These are phyloP conservation scores for Musa beccarii DNA, from an alignment of 176 grass and related monocot genomes.

Conservation along the genomic window DNA sequence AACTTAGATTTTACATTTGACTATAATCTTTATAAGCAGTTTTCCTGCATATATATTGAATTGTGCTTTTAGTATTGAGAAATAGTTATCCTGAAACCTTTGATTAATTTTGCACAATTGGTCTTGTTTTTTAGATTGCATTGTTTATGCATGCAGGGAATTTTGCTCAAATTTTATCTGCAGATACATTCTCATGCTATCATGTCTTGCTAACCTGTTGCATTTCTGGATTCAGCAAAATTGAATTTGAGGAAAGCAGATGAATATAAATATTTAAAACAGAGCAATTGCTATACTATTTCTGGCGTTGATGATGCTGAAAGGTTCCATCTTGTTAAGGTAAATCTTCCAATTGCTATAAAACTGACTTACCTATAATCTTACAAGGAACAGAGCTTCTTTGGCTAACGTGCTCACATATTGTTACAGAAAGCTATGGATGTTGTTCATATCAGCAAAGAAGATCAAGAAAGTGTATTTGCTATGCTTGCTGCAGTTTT, in stretches of 20 bases:
- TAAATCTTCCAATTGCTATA: constrained; percentile 11
- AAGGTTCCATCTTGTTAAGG: constrained; percentile 75
- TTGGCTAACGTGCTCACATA: constrained; percentile 1
- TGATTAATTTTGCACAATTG: too few relatives aligned
- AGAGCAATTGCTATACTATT: constrained; percentile 85
- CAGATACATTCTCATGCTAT: background rate
- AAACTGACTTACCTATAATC: constrained; percentile 7
- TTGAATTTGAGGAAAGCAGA: constrained; percentile 90
- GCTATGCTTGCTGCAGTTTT: constrained; percentile 79
- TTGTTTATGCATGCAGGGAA: background rate
- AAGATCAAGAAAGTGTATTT: constrained; percentile 89
- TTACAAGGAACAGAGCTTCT: background rate
- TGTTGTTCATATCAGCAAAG: constrained; percentile 91
- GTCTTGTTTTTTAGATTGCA: background rate
- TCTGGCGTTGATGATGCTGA: constrained; percentile 88
- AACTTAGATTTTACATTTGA: too few relatives aligned
- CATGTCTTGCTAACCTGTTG: background rate
- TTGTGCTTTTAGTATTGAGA: too few relatives aligned
- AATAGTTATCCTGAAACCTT: too few relatives aligned
- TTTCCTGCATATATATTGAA: too few relatives aligned
- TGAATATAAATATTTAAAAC: constrained; percentile 96
- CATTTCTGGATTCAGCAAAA: constrained; percentile 55
- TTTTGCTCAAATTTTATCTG: background rate
- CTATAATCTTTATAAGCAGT: too few relatives aligned
- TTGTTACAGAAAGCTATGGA: constrained; percentile 93